phyloP scores from a whole-genome alignment of 2,329 filamentous ascomycete genomes.

The Cordyceps cateniannulata region DNA sequence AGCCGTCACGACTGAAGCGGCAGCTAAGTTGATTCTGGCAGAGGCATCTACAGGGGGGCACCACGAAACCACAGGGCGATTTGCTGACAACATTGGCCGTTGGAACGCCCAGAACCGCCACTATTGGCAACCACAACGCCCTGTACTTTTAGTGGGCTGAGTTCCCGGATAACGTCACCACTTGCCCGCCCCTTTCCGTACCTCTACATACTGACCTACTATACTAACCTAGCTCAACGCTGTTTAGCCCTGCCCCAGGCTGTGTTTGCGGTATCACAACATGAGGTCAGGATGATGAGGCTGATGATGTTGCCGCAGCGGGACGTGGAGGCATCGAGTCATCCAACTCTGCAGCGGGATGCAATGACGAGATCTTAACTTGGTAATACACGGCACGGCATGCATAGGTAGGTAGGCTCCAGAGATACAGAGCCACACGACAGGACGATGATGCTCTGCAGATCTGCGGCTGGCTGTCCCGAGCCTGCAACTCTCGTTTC shows the following conservation, averaged over 20 bases:
- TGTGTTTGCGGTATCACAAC: background rate
- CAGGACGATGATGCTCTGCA: background rate
- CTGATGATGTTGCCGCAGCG: background rate
- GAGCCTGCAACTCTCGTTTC: background rate
- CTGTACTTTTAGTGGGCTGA: background rate
- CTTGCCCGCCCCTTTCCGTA: no score
- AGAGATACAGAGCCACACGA: background rate
- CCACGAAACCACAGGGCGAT: no score
- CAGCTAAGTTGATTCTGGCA: background rate
- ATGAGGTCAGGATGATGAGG: background rate
- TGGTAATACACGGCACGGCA: background rate
- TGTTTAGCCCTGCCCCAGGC: background rate
- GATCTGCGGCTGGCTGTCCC: background rate
- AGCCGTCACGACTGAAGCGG: background rate
- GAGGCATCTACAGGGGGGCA: no score
- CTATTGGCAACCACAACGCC: background rate
- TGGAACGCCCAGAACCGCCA: no score
- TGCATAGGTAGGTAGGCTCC: background rate
- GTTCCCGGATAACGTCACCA: no score
- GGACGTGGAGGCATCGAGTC: background rate
- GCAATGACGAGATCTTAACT: background rate
- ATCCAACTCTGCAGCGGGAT: background rate
- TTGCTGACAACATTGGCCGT: no score
- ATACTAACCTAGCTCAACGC: background rate
- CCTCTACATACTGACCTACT: background rate